phyloP scores from a whole-genome alignment of 345 rosid genomes.

The Populus ilicifolia region DNA sequence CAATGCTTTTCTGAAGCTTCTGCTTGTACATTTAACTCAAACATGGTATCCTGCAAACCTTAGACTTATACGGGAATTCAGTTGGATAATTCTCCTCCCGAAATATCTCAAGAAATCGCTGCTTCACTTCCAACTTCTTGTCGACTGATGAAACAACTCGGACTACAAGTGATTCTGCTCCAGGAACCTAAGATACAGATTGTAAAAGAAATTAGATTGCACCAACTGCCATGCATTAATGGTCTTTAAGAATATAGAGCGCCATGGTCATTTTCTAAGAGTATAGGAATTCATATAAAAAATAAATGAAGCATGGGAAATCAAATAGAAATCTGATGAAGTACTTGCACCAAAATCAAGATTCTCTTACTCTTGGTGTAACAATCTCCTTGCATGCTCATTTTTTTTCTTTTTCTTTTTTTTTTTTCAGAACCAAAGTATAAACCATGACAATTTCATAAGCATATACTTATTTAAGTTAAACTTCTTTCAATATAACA shows the following conservation, averaged over 20 bases:
- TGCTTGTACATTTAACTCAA: background rate
- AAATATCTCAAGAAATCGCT: slow-evolving; percentile 88
- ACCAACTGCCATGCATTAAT: background rate
- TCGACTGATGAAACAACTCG: slow-evolving; percentile 99
- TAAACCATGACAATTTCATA: background rate
- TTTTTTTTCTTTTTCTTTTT: too few species aligned
- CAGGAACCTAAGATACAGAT: slow-evolving; percentile 58
- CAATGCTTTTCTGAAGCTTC: background rate
- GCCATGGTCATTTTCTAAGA: background rate
- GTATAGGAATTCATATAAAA: background rate
- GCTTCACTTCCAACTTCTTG: slow-evolving; percentile 97
- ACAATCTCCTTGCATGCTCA: too few species aligned
- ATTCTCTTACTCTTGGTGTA: too few species aligned
- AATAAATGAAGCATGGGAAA: background rate
- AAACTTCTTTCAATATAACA: background rate
- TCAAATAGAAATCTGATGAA: background rate
- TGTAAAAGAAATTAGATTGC: slow-evolving; percentile 4
- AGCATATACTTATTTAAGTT: background rate
- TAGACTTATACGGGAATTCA: slow-evolving; percentile 92
- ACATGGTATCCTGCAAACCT: slow-evolving; percentile 40
- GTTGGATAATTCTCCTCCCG: slow-evolving; percentile 81
- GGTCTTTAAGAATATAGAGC: background rate
- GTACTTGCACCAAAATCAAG: too few species aligned
- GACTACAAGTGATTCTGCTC: slow-evolving; percentile 89
- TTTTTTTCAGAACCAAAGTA: background rate